Evolutionary conservation across 139 green algal species (phyloP).

Genomic region (Picochlorum costavermella): DNA sequence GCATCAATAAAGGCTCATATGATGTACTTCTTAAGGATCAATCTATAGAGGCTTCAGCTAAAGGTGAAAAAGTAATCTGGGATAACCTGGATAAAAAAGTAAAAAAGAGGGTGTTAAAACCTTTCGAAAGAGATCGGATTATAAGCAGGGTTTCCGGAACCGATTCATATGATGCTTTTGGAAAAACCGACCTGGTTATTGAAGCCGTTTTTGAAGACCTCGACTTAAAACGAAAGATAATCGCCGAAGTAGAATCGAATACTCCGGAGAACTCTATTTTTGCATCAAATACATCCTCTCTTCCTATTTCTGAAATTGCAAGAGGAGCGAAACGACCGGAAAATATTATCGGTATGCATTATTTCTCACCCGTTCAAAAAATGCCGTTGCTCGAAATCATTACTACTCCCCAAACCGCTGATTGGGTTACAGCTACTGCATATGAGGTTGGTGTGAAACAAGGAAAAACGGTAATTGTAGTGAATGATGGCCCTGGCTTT

Average conservation of each 20-base stretch:
- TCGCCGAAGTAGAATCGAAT: slow-evolving; percentile 62
- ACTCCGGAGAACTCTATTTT: slow-evolving; percentile 79
- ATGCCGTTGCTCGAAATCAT: slow-evolving; percentile 99
- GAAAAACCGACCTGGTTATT: slow-evolving; percentile 88
- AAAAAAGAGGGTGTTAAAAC: slow-evolving; percentile 79
- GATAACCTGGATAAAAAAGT: slow-evolving; percentile 79
- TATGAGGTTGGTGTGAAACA: slow-evolving; percentile 71
- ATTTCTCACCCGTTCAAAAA: slow-evolving; percentile 93
- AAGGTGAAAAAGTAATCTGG: slow-evolving; percentile 74
- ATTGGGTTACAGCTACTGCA: slow-evolving; percentile 82
- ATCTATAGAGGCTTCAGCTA: no score
- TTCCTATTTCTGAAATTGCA: slow-evolving; percentile 89
- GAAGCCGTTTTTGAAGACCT: slow-evolving; percentile 97
- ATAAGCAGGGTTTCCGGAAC: slow-evolving; percentile 54
- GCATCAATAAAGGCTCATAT: no score
- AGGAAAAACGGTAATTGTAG: slow-evolving; percentile 97
- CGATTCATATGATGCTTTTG: slow-evolving; percentile 77
- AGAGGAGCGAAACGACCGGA: slow-evolving; percentile 50
- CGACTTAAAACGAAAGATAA: slow-evolving; percentile 88
- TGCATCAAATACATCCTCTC: slow-evolving; percentile 96
- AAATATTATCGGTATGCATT: slow-evolving; percentile 88
- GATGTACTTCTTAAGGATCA: no score
- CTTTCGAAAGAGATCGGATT: slow-evolving; percentile 40
- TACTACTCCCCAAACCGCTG: slow-evolving; percentile 67
- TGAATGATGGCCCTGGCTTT: slow-evolving; percentile 99